phyloP scores from a whole-genome alignment of 805 yeast genomes.

The Hagleromyces aurorensis region DNA sequence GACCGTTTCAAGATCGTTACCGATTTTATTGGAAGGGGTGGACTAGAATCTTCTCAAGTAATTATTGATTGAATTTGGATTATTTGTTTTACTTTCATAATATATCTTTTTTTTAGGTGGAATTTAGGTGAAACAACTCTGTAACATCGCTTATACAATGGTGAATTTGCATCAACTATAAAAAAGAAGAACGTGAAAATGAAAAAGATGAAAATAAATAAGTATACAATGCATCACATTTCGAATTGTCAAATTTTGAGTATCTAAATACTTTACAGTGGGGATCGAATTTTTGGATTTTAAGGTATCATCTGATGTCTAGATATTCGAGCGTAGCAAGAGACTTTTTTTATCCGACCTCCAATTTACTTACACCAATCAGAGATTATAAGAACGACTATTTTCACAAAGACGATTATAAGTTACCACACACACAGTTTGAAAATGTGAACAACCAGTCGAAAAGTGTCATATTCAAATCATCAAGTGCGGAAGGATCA shows the following conservation, averaged over 20 bases:
- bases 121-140: slow-evolving; percentile 9
- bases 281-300: too few species aligned
- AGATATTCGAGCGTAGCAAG: slow-evolving; percentile 22
- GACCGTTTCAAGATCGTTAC: slow-evolving; percentile 69
- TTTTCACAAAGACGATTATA: slow-evolving; percentile 22
- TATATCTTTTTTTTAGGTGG: slow-evolving; percentile 2
- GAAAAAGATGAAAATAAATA: neutral
- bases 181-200: neutral
- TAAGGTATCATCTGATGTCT: too few species aligned
- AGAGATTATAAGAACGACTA: slow-evolving; percentile 26
- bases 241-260: too few species aligned
- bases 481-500: slow-evolving; percentile 4
- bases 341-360: slow-evolving; percentile 19
- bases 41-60: slow-evolving; percentile 43
- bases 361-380: slow-evolving; percentile 27
- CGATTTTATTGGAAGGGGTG: slow-evolving; percentile 85
- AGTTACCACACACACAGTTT: too few species aligned
- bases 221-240: too few species aligned
- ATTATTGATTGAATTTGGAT: slow-evolving; percentile 4
- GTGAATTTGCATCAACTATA: neutral
- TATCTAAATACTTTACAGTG: too few species aligned
- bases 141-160: slow-evolving; percentile 7
- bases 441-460: too few species aligned
- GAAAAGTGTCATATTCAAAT: slow-evolving; percentile 2
- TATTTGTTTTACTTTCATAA: neutral